Conservation (phyloP, 495 filamentous ascomycete species). For the Hypoxylon trugodes region DNA sequence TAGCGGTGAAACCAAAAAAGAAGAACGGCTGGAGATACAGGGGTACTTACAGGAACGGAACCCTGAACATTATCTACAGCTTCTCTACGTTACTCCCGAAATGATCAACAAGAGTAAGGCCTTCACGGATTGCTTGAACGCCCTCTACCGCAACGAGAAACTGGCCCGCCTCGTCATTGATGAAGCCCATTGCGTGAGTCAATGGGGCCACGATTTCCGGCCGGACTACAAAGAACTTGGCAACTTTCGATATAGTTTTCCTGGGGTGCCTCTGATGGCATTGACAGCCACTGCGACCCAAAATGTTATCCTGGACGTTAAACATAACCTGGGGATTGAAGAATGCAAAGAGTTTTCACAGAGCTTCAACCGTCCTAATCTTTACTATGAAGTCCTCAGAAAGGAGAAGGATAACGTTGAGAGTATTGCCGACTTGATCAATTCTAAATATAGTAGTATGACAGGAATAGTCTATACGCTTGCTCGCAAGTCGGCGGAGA, state of each 20-base stretch:
- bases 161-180: constrained; percentile 95
- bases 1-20: constrained; percentile 73
- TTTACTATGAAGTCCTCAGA: constrained; percentile 80
- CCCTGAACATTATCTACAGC: constrained; percentile 74
- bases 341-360: constrained; percentile 80
- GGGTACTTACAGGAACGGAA: constrained; percentile 63
- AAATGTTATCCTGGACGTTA: constrained; percentile 89
- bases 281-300: constrained; percentile 94
- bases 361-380: constrained; percentile 93
- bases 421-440: constrained; percentile 77
- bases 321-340: constrained; percentile 83
- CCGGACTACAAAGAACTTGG: constrained; percentile 94
- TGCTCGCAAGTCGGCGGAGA: constrained; percentile 83
- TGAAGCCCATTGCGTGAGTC: constrained; percentile 97
- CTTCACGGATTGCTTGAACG: constrained; percentile 67
- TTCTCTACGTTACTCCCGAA: constrained; percentile 95
- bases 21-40: constrained; percentile 67
- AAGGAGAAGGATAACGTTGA: constrained; percentile 64
- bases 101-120: constrained; percentile 84
- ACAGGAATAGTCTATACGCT: constrained; percentile 96
- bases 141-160: constrained; percentile 68
- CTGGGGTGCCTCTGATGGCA: constrained; percentile 88
- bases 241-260: constrained; percentile 70
- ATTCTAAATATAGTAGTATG: constrained; percentile 67
- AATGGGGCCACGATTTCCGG: constrained; percentile 99